Percentiles rank a stretch among this genome's conserved stretches.
Conservation (phyloP, 306 rosid species). For the Quercus variabilis region DNA sequence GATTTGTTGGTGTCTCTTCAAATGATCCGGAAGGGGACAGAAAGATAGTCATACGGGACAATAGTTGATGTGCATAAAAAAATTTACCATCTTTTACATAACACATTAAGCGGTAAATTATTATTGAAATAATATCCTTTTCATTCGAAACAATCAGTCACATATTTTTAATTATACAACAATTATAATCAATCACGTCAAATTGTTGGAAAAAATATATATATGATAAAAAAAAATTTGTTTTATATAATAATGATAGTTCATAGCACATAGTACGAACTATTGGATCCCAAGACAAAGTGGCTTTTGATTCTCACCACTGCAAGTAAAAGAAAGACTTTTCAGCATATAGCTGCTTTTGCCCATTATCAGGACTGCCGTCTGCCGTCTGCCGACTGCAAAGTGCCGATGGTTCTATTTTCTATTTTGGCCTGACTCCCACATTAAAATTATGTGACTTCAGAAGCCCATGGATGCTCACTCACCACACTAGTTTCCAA, state of each 20-base stretch:
- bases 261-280: too few species aligned
- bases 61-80: too few species aligned
- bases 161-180: too few species aligned
- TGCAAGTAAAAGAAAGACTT: constrained; percentile 4
- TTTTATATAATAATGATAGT: too few species aligned
- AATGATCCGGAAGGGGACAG: not conserved
- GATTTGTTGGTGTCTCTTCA: not conserved
- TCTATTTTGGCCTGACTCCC: constrained; percentile 8
- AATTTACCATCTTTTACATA: too few species aligned
- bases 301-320: constrained; percentile 1
- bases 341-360: constrained; percentile 28
- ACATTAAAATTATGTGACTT: constrained; percentile 18
- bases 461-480: constrained; percentile 38
- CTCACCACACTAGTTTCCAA: constrained; percentile 18
- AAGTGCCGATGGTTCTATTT: constrained; percentile 15
- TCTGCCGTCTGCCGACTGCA: constrained; percentile 3
- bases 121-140: too few species aligned
- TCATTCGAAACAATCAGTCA: too few species aligned
- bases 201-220: too few species aligned
- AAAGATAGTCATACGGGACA: not conserved
- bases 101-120: too few species aligned
- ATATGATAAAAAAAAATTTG: too few species aligned
- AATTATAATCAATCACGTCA: too few species aligned
- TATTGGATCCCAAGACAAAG: constrained; percentile 18
- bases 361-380: constrained; percentile 21